These are phyloP conservation scores for Pneumocystis sp. DNA, from an alignment of 1,139 yeast genomes.

Conservation along the genomic window DNA sequence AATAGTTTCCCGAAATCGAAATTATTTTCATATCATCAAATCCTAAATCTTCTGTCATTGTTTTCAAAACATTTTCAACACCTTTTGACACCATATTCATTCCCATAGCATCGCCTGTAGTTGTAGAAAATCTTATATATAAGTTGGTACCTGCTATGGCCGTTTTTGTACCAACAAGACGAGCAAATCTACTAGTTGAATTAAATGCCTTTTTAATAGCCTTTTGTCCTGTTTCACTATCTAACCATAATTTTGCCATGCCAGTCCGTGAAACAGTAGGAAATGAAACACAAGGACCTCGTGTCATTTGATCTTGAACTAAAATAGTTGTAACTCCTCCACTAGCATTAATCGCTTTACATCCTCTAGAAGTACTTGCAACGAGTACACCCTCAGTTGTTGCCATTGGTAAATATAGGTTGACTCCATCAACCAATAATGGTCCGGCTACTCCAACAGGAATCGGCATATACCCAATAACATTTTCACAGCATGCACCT, in stretches of 20 bases:
- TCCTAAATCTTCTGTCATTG: conserved; percentile 78
- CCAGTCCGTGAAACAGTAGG: conserved; percentile 76
- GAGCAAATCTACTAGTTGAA: conserved; percentile 93
- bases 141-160: conserved; percentile 90
- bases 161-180: conserved; percentile 77
- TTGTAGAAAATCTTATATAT: conserved; percentile 82
- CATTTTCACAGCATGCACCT: conserved; percentile 98
- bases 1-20: conserved; percentile 91
- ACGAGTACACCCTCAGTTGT: conserved; percentile 98
- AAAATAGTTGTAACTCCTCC: conserved; percentile 90
- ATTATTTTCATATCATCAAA: conserved; percentile 87
- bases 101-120: conserved; percentile 99
- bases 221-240: conserved; percentile 82
- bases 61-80: conserved; percentile 70
- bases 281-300: conserved; percentile 95
- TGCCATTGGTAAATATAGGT: conserved; percentile 93
- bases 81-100: conserved; percentile 99
- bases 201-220: conserved; percentile 78
- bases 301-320: conserved; percentile 95
- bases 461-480: conserved; percentile 85
- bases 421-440: conserved; percentile 67
- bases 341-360: conserved; percentile 94
- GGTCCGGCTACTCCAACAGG: conserved; percentile 99
- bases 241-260: conserved; percentile 88
- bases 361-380: conserved; percentile 97